phyloP scores from a whole-genome alignment of 129 eudicot species.

The Helichrysum umbraculigerum region DNA sequence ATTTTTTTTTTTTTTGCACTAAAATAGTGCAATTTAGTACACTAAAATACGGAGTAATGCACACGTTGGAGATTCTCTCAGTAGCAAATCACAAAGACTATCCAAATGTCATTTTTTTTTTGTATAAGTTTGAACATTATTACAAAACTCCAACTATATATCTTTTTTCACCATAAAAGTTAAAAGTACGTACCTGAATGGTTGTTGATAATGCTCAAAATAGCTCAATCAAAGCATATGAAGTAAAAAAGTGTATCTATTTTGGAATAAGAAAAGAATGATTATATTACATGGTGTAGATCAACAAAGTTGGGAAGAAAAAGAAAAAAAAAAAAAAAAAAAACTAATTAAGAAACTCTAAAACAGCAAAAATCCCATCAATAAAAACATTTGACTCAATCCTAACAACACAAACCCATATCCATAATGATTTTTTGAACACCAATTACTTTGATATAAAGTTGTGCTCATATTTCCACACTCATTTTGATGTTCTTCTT shows the following conservation, averaged over 20 bases:
- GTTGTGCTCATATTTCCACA: slow-evolving; percentile 36
- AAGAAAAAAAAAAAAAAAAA: too few species aligned
- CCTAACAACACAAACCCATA: slow-evolving; percentile 22
- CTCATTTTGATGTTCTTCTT: slow-evolving; percentile 17
- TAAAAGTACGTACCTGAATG: too few species aligned
- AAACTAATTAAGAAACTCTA: slow-evolving; percentile 17
- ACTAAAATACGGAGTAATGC: too few species aligned
- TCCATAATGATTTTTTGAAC: slow-evolving; percentile 26
- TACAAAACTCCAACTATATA: too few species aligned
- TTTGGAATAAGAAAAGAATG: slow-evolving; percentile 21
- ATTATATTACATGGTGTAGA: slow-evolving; percentile 10
- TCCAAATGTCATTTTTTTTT: too few species aligned
- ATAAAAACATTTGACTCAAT: slow-evolving; percentile 21
- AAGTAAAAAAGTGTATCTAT: too few species aligned
- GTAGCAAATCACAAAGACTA: too few species aligned
- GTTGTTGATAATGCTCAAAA: background rate
- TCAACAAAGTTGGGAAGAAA: background rate
- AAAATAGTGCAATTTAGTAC: too few species aligned
- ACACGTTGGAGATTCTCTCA: too few species aligned
- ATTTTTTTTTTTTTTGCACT: too few species aligned
- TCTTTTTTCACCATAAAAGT: too few species aligned
- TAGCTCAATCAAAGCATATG: background rate
- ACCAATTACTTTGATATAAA: slow-evolving; percentile 32
- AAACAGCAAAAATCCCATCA: slow-evolving; percentile 23
- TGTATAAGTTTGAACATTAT: too few species aligned